Base-by-base conservation (phyloP, 495 filamentous ascomycete species). In the Aspergillus cristatus region DNA sequence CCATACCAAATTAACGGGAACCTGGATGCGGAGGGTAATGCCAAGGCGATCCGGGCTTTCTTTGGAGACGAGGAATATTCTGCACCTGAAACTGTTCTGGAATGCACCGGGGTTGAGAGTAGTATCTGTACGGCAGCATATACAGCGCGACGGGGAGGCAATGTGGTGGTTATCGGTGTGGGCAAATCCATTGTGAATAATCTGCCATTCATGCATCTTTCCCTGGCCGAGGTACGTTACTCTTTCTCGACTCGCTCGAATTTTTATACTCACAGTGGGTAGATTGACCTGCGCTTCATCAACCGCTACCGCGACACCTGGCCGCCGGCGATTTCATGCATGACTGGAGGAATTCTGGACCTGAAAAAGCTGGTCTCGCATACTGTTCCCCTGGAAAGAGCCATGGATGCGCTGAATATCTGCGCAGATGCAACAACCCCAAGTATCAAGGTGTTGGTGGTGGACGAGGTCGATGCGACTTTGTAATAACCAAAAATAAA, bases 361-460 rank as follows among this genome's bases (percentile, higher is more conserved):
- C 53, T 79, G 31, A 78, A 70, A 46, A 70, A 66, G 25, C 58
- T 87, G 18, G 71, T 94, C 14, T 90, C 84, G 14, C 84, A 91
- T 59, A 66, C 58, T 2, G 76, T 73, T 41, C 67, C 71, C 3
- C 54, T 81, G 14, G 74, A 78, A 45, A 60, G 65, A 34, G 75
- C 75, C 1, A 29, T 73, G 7, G 65, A 75, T 24, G 77, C 76
- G 0, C 52, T 80, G 45, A 57, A 76, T 17, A 29, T 72, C 7
- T 65, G 57, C 34, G 61, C 70, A 3, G 68, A 78, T 50, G 38
- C 61, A 1, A 54, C 45, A 5, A 67, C 63, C 16, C 66, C 65
- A 1, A 73, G 68, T 44, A 76, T 80, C 38, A 80, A 79, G 52
- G 65, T 80, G 0, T 66, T 76, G 36, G 67, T 81, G 25, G 65